phyloP scores from a whole-genome alignment of 768 basidiomycete genomes.

The Boletus fagicola region DNA sequence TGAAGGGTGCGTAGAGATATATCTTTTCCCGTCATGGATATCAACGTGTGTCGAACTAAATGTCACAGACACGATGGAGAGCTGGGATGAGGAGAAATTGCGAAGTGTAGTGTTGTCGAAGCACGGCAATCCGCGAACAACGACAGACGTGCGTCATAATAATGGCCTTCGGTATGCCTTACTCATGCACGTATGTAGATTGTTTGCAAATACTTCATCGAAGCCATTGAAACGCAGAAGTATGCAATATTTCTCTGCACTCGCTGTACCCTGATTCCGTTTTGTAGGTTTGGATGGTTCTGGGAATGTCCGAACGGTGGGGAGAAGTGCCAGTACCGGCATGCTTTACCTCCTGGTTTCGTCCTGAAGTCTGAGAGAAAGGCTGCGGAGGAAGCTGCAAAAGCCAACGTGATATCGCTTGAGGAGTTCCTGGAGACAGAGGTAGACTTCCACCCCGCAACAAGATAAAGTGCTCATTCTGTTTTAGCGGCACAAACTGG shows the following conservation, averaged over 20 bases:
- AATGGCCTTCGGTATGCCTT: not conserved
- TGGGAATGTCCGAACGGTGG: slow-evolving; percentile 89
- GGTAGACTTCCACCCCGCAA: slow-evolving; percentile 45
- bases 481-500: slow-evolving; percentile 87
- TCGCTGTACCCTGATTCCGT: not conserved
- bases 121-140: slow-evolving; percentile 86
- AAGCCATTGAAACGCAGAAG: slow-evolving; percentile 92
- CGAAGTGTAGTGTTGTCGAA: slow-evolving; percentile 83
- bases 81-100: slow-evolving; percentile 95
- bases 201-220: slow-evolving; percentile 96
- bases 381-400: slow-evolving; percentile 86
- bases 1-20: slow-evolving; percentile 49
- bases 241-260: slow-evolving; percentile 28
- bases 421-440: slow-evolving; percentile 99
- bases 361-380: slow-evolving; percentile 93
- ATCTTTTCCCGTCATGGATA: not conserved
- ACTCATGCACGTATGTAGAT: slow-evolving; percentile 51
- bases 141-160: slow-evolving; percentile 69
- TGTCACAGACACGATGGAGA: slow-evolving; percentile 88
- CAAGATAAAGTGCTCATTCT: slow-evolving; percentile 1
- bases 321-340: slow-evolving; percentile 87
- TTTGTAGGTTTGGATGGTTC: slow-evolving; percentile 82
- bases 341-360: slow-evolving; percentile 94
- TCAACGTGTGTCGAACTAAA: slow-evolving; percentile 3
- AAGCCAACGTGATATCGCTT: slow-evolving; percentile 82